Evolutionary conservation across 768 basidiomycete genomes (phyloP), one percentile per base, ranked within the genome.

Genomic region (Cyclocybe aegerita): DNA sequence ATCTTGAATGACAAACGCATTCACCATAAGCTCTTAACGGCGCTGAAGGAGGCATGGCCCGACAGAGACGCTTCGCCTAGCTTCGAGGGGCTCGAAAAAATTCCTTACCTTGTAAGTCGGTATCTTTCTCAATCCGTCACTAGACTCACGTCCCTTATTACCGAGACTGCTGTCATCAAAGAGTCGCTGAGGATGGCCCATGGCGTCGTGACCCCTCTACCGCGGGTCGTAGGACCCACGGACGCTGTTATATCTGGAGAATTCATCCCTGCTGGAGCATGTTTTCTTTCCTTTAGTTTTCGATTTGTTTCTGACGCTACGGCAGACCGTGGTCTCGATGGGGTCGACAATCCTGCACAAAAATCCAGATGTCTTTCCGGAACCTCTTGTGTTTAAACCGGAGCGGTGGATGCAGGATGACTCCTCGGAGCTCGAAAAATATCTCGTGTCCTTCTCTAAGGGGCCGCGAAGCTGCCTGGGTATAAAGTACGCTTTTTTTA

Each of bases 381-480:
- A 75, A 9, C 75, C 77, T 0, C 50, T 60, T 14, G 46, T 30
- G 6, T 78, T 79, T 53, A 45, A 58, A 12, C 75, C 77, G 0
- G 72, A 76, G 40, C 61, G 78, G 17, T 78, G 77, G 78, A 61
- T 77, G 1, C 58, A 63, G 12, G 54, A 63, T 4, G 55, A 69
- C 34, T 64, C 69, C 7, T 58, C 61, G 10, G 62, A 70, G 12
- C 67, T 77, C 29, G 74, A 76, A 12, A 65, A 65, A 17, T 70
- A 72, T 48, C 62, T 78, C 7, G 72, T 75, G 5, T 55, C 70
- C 11, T 76, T 79, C 54, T 73, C 72, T 16, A 75, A 71, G 55
- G 77, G 76, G 0, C 73, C 74, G 5, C 58, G 77, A n/a, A 70
- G 69, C 41, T 77, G 77, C 49, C 49, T 76, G 4, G 75, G 74